A percentile compares a stretch with the other conserved stretches of the same genome.
phyloP scores from a whole-genome alignment of 2,329 filamentous ascomycete genomes.

The Sarocladium kiliense region DNA sequence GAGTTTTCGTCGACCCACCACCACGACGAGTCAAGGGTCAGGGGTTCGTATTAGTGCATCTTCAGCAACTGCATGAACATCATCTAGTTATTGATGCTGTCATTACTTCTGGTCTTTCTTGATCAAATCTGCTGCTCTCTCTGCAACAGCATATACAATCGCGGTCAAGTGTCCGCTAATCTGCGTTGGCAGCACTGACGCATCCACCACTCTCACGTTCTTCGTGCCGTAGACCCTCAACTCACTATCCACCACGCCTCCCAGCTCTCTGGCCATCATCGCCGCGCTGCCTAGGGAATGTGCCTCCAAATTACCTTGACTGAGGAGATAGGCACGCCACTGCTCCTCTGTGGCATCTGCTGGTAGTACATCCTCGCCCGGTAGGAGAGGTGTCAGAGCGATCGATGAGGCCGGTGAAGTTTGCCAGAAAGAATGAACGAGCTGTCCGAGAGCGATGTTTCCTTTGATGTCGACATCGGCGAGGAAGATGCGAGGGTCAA shows the following conservation, averaged over 20 bases:
- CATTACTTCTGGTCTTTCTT: background rate
- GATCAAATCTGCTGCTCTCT: slow-evolving; percentile 34
- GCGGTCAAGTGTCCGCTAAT: slow-evolving; percentile 44
- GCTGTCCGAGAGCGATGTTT: too few relatives aligned
- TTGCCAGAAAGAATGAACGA: too few relatives aligned
- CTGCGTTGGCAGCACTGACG: slow-evolving; percentile 43
- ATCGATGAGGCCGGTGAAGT: too few relatives aligned
- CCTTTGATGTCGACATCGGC: too few relatives aligned
- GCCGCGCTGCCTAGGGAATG: slow-evolving; percentile 41
- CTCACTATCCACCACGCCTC: slow-evolving; percentile 40
- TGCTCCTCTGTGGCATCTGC: too few relatives aligned
- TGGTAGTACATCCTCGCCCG: too few relatives aligned
- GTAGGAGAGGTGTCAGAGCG: too few relatives aligned
- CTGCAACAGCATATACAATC: slow-evolving; percentile 47
- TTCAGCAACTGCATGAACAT: background rate
- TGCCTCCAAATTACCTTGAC: slow-evolving; percentile 29
- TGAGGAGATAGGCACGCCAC: too few relatives aligned
- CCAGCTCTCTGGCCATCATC: slow-evolving; percentile 44
- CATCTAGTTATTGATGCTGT: too few relatives aligned
- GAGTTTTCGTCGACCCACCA: background rate
- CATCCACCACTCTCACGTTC: slow-evolving; percentile 45
- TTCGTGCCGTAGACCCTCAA: slow-evolving; percentile 45
- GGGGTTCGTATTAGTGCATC: background rate
- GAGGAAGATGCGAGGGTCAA: too few relatives aligned
- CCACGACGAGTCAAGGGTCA: slow-evolving; percentile 1